Evolutionary conservation across 2,329 filamentous ascomycete species (phyloP).

Genomic region (Diaporthe citriasiana): DNA sequence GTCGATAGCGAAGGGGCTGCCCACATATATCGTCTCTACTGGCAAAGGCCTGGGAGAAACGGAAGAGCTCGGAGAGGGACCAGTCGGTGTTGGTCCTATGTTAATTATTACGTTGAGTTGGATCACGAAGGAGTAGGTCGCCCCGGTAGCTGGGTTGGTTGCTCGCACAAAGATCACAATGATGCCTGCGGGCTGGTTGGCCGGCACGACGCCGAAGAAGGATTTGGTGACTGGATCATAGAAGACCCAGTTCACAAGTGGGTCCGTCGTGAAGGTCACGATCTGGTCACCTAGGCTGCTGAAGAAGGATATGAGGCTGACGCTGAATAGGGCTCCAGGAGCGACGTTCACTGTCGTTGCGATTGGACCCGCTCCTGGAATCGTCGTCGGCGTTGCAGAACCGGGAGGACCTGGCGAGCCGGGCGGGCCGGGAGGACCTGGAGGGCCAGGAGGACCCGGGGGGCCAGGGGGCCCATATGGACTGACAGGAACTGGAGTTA

Average conservation of each 20-base stretch:
- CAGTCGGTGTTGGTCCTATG: background rate
- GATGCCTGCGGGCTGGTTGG: background rate
- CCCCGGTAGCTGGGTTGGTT: background rate
- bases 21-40: conserved; percentile 3
- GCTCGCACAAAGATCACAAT: background rate
- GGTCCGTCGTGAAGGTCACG: conserved; percentile 18
- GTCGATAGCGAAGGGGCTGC: conserved; percentile 18
- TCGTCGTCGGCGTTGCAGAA: conserved; percentile 1
- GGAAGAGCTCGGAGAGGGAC: background rate
- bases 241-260: background rate
- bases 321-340: conserved; percentile 3
- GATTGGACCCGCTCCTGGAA: background rate
- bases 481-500: background rate
- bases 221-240: conserved; percentile 34
- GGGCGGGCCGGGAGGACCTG: background rate
- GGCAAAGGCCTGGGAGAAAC: conserved; percentile 12
- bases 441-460: background rate
- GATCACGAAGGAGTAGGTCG: background rate
- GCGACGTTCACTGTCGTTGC: background rate
- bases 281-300: conserved; percentile 4
- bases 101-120: background rate
- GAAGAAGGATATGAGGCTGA: conserved; percentile 1
- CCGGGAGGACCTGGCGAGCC: background rate
- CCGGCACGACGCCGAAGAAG: conserved; percentile 18
- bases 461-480: background rate